phyloP scores from a whole-genome alignment of 345 rosid species.

The Passiflora organensis region DNA sequence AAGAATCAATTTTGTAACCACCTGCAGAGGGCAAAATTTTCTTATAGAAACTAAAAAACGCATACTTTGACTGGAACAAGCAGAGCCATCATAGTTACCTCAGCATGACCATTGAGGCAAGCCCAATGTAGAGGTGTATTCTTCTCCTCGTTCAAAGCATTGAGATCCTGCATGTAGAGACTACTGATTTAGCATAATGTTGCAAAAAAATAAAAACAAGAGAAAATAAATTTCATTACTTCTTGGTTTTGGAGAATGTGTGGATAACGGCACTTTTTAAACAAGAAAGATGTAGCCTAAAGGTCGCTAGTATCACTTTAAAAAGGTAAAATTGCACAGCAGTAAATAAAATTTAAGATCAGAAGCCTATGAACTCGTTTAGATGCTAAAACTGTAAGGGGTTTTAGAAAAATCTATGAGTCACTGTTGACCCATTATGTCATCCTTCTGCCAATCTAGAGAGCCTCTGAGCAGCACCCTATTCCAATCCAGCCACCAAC shows the following conservation, averaged over 20 bases:
- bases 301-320: neutral
- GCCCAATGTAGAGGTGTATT: slow-evolving; percentile 93
- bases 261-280: neutral
- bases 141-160: slow-evolving; percentile 65
- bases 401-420: neutral
- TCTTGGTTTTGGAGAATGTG: neutral
- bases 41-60: slow-evolving; percentile 6
- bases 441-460: too few relatives aligned
- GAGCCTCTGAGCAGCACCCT: too few relatives aligned
- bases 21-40: slow-evolving; percentile 37
- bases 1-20: slow-evolving; percentile 60
- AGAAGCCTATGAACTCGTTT: neutral
- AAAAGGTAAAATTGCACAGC: too few relatives aligned
- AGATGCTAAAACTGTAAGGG: neutral
- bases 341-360: too few relatives aligned
- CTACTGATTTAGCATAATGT: neutral
- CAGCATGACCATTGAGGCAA: slow-evolving; percentile 75
- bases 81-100: slow-evolving; percentile 36
- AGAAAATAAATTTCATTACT: neutral
- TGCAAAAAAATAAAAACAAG: neutral
- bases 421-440: neutral
- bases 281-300: neutral
- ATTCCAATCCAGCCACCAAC: too few relatives aligned
- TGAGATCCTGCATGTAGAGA: slow-evolving; percentile 48
- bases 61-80: neutral